phyloP scores from a whole-genome alignment of 169 alveolate species.

The Blepharisma undulans region DNA sequence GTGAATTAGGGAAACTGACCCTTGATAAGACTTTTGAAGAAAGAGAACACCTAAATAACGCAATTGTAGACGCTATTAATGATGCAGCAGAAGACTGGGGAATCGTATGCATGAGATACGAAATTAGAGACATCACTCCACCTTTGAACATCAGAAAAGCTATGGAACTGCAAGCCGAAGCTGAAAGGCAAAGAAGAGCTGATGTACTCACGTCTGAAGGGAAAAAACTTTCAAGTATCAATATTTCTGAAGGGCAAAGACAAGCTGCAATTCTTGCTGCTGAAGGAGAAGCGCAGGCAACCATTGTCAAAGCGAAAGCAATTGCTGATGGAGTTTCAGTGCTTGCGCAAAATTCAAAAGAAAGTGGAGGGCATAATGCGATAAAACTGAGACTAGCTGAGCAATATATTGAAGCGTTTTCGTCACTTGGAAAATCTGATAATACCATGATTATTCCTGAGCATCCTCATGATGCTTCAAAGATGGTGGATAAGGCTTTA shows the following conservation, averaged over 20 bases:
- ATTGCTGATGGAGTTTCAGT: constrained; percentile 80
- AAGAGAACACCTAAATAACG: constrained; percentile 89
- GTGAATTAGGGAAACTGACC: constrained; percentile 95
- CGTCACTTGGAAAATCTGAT: constrained; percentile 62
- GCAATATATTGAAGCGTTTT: constrained; percentile 78
- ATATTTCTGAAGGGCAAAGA: constrained; percentile 91
- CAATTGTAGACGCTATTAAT: constrained; percentile 86
- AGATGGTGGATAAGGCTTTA: constrained; percentile 47
- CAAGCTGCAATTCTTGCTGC: constrained; percentile 88
- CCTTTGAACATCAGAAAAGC: constrained; percentile 91
- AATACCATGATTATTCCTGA: constrained; percentile 85
- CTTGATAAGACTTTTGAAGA: constrained; percentile 94
- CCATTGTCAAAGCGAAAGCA: constrained; percentile 82
- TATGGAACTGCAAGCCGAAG: constrained; percentile 94
- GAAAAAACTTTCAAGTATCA: constrained; percentile 89
- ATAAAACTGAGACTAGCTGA: constrained; percentile 81
- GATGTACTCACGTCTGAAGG: constrained; percentile 93
- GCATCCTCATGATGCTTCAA: constrained; percentile 72
- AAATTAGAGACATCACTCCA: constrained; percentile 93
- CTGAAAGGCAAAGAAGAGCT: constrained; percentile 94
- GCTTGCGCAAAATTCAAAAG: constrained; percentile 68
- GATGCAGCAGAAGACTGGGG: constrained; percentile 93
- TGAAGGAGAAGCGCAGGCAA: constrained; percentile 90
- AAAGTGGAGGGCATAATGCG: constrained; percentile 59
- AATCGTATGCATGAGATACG: constrained; percentile 91